A percentile compares a stretch with the other conserved stretches of the same genome.
Evolutionary conservation across 139 green algal genomes (phyloP).

Genomic region (Haematococcus sp.): DNA sequence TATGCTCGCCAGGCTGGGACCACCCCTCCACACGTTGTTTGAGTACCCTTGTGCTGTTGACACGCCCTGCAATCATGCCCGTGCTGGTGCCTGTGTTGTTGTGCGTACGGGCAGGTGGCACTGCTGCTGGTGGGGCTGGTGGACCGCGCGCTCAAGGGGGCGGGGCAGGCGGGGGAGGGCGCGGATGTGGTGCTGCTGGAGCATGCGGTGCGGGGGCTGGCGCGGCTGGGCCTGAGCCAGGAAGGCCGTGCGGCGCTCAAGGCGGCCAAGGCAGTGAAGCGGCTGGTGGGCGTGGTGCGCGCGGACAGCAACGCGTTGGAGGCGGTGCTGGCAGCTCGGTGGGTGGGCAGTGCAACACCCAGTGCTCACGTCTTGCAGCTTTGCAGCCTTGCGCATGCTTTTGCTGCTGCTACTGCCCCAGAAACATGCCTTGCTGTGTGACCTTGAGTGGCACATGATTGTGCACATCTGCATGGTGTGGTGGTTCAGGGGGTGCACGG

Average conservation of each 20-base stretch:
- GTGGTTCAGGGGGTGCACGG: too few relatives aligned
- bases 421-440: too few relatives aligned
- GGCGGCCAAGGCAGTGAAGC: slow-evolving; percentile 8
- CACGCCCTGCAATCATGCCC: too few relatives aligned
- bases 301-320: slow-evolving; percentile 37
- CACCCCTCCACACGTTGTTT: too few relatives aligned
- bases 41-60: too few relatives aligned
- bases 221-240: slow-evolving; percentile 13
- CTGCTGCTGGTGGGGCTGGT: background rate
- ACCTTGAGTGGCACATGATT: too few relatives aligned
- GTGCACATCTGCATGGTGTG: too few relatives aligned
- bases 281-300: slow-evolving; percentile 32
- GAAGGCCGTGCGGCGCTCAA: slow-evolving; percentile 27
- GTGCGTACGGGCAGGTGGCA: background rate
- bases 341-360: background rate
- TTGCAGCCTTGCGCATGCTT: too few relatives aligned
- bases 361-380: too few relatives aligned
- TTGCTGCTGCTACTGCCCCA: too few relatives aligned
- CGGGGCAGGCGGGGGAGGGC: slow-evolving; percentile 6
- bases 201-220: slow-evolving; percentile 26
- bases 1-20: too few relatives aligned
- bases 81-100: background rate
- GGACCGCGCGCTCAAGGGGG: background rate
- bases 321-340: slow-evolving; percentile 7
- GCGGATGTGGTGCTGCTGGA: slow-evolving; percentile 36